These are phyloP conservation scores for Exophiala phaeomuriformis DNA, from an alignment of 2,329 filamentous ascomycete species.

Conservation along the genomic window DNA sequence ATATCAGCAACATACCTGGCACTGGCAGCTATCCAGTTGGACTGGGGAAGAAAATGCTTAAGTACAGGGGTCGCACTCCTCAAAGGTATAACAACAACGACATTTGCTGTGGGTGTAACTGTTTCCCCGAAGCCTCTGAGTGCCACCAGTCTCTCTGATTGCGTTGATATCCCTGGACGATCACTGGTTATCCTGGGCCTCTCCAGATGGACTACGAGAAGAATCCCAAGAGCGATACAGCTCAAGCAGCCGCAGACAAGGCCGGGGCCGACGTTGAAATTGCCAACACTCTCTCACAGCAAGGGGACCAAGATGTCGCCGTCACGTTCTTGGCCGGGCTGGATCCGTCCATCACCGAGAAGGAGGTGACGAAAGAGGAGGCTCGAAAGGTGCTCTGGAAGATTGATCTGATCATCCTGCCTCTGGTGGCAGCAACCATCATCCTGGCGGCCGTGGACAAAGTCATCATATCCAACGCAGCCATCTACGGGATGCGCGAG, in stretches of 20 bases:
- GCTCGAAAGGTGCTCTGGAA: neutral
- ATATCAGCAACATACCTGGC: no score
- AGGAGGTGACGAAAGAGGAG: neutral
- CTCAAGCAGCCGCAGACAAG: neutral
- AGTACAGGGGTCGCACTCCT: no score
- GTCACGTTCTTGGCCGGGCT: neutral
- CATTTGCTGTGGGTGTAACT: no score
- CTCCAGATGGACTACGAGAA: neutral
- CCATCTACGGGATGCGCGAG: constrained; percentile 28
- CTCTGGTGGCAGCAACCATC: neutral
- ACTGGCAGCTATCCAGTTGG: no score
- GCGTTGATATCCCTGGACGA: no score
- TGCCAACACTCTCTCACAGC: neutral
- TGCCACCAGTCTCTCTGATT: no score
- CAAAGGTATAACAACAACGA: no score
- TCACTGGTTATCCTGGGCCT: no score
- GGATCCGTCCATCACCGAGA: neutral
- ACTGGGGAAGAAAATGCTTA: no score
- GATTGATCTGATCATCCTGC: neutral
- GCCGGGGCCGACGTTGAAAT: neutral
- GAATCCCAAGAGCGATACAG: neutral
- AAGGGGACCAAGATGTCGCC: neutral
- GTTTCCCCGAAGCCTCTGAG: no score
- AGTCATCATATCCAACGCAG: constrained; percentile 24
- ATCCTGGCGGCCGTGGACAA: constrained; percentile 2